A percentile compares a stretch with the other conserved stretches of the same genome.
Conservation (phyloP, 2,329 filamentous ascomycete genomes). For the Cladosporium sp. region DNA sequence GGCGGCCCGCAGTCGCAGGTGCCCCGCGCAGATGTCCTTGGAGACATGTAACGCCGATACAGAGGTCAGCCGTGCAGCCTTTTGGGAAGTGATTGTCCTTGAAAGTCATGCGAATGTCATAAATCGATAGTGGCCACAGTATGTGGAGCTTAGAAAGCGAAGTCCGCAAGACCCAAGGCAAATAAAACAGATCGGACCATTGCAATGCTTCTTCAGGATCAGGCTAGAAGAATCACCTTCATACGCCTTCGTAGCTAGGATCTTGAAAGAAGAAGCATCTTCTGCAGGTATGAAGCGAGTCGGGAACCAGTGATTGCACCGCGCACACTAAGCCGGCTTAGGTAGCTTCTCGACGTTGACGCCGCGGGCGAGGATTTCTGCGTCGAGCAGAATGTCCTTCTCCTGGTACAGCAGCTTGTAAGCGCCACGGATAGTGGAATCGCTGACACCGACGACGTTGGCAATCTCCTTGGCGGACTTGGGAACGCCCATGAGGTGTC, state of each 20-base stretch:
- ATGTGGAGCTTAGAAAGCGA: no score
- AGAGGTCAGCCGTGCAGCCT: not conserved
- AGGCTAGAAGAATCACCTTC: conserved; percentile 19
- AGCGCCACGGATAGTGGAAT: conserved; percentile 93
- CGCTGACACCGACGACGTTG: conserved; percentile 81
- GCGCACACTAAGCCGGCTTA: conserved; percentile 33
- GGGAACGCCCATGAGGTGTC: conserved; percentile 77
- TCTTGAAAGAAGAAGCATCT: not conserved
- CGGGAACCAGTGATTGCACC: not conserved
- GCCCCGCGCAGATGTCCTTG: not conserved
- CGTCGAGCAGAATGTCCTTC: conserved; percentile 71
- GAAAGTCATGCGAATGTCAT: not conserved
- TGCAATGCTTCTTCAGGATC: not conserved
- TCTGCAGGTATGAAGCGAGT: not conserved
- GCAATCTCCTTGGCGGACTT: conserved; percentile 87
- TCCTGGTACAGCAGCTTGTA: conserved; percentile 85
- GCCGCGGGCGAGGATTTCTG: conserved; percentile 72
- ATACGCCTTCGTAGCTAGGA: not conserved
- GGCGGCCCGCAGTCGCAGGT: not conserved
- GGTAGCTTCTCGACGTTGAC: conserved; percentile 74
- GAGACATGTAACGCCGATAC: not conserved
- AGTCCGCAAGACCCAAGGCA: not conserved
- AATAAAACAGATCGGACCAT: not conserved
- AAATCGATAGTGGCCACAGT: no score
- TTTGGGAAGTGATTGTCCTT: not conserved